A percentile compares a stretch with the other conserved stretches of the same genome.
Conservation (phyloP, 2,329 filamentous ascomycete genomes). For the Pseudogymnoascus sp. region DNA sequence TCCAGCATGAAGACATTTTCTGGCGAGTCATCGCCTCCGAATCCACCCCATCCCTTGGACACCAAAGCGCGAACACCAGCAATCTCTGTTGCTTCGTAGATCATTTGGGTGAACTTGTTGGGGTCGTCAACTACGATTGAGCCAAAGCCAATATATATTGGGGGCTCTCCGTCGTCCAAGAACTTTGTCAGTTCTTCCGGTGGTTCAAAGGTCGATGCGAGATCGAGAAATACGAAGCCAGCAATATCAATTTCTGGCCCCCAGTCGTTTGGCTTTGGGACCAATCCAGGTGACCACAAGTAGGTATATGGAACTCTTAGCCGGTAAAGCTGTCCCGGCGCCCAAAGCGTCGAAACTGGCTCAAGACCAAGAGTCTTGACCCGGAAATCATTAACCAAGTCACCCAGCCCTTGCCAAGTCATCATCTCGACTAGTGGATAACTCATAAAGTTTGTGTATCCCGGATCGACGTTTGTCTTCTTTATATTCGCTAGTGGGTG, state of each 20-base stretch:
- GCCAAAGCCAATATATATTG: slow-evolving; percentile 66
- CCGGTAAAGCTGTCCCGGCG: slow-evolving; percentile 60
- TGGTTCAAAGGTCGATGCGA: slow-evolving; percentile 52
- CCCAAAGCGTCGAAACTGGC: slow-evolving; percentile 65
- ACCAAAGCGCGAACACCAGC: slow-evolving; percentile 61
- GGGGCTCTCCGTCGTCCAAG: slow-evolving; percentile 44
- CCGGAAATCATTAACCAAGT: slow-evolving; percentile 65
- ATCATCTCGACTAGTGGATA: slow-evolving; percentile 74
- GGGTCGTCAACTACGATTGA: slow-evolving; percentile 66
- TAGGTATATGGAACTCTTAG: slow-evolving; percentile 67
- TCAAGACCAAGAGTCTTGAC: slow-evolving; percentile 58
- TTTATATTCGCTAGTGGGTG: slow-evolving; percentile 69
- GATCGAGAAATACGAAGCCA: slow-evolving; percentile 67
- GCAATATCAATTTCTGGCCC: slow-evolving; percentile 59
- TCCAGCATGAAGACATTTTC: slow-evolving; percentile 62
- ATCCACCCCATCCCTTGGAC: slow-evolving; percentile 64
- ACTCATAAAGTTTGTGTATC: slow-evolving; percentile 68
- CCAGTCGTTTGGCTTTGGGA: slow-evolving; percentile 59
- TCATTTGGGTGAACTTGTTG: slow-evolving; percentile 56
- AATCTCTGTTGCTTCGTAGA: slow-evolving; percentile 57
- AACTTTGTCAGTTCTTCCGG: slow-evolving; percentile 46
- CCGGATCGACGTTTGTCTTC: slow-evolving; percentile 56
- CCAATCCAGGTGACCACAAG: slow-evolving; percentile 55
- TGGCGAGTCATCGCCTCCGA: slow-evolving; percentile 49
- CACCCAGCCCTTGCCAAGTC: slow-evolving; percentile 74